phyloP scores from a whole-genome alignment of 139 green algal genomes.

The Edaphochlamys debaryana region DNA sequence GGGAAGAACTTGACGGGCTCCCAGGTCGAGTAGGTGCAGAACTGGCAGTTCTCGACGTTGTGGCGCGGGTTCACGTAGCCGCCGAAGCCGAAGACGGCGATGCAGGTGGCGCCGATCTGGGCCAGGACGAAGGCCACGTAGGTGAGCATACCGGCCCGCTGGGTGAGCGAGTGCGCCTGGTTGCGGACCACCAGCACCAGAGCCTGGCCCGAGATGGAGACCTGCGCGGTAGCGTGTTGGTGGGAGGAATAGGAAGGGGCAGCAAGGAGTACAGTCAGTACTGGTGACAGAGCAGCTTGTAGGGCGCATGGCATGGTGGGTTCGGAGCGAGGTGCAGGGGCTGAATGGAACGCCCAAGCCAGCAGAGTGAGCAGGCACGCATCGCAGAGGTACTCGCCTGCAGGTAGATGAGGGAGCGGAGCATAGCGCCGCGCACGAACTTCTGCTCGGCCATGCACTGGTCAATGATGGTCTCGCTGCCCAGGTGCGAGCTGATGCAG shows the following conservation, averaged over 20 bases:
- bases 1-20: constrained; percentile 57
- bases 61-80: constrained; percentile 71
- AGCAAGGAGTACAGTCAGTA: too few relatives aligned
- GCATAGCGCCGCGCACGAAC: constrained; percentile 80
- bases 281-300: too few relatives aligned
- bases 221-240: too few relatives aligned
- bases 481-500: background rate
- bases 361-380: too few relatives aligned
- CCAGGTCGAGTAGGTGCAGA: constrained; percentile 63
- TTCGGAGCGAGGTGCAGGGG: too few relatives aligned
- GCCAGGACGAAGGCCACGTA: constrained; percentile 83
- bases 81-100: constrained; percentile 78
- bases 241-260: too few relatives aligned
- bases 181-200: constrained; percentile 87
- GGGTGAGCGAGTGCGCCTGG: constrained; percentile 63
- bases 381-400: too few relatives aligned
- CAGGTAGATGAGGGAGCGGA: constrained; percentile 75
- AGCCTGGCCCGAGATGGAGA: constrained; percentile 80
- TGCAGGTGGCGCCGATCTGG: constrained; percentile 73
- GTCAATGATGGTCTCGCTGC: constrained; percentile 41
- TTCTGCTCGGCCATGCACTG: constrained; percentile 83
- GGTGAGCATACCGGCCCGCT: constrained; percentile 67
- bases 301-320: too few relatives aligned
- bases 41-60: constrained; percentile 63
- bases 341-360: too few relatives aligned